Evolutionary conservation across 106 monocot genomes (phyloP).

Genomic region (Iris macrosiphon): DNA sequence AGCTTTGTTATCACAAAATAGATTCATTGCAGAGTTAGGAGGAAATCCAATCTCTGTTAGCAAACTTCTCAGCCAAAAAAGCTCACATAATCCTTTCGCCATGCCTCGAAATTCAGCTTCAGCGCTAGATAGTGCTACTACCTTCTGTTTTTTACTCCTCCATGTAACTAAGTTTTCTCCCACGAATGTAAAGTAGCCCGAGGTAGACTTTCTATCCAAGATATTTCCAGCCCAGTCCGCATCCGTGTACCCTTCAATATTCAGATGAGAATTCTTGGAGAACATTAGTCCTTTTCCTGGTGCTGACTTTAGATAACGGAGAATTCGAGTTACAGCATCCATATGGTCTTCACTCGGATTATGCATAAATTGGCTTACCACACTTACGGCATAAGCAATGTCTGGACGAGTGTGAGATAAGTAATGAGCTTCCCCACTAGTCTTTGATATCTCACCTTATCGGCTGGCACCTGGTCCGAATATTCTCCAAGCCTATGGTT

Average conservation of each 20-base stretch:
- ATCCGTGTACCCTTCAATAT: slow-evolving; percentile 1
- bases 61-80: not conserved
- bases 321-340: not conserved
- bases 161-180: not conserved
- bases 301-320: not conserved
- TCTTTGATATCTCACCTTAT: not conserved
- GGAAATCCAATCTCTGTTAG: not conserved
- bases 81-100: not conserved
- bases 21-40: not conserved
- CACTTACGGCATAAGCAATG: slow-evolving; percentile 2
- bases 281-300: too few species aligned
- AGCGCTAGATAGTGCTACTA: not conserved
- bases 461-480: not conserved
- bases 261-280: not conserved
- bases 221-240: not conserved
- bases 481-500: not conserved
- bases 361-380: slow-evolving; percentile 5
- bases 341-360: not conserved
- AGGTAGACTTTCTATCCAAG: not conserved
- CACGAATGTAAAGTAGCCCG: not conserved
- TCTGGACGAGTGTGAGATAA: too few species aligned
- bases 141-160: not conserved
- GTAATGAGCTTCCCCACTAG: not conserved
- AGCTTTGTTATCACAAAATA: not conserved
- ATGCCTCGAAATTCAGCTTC: not conserved